These are phyloP conservation scores for Lactifluus volemus DNA, from an alignment of 768 basidiomycete species.

Conservation along the genomic window DNA sequence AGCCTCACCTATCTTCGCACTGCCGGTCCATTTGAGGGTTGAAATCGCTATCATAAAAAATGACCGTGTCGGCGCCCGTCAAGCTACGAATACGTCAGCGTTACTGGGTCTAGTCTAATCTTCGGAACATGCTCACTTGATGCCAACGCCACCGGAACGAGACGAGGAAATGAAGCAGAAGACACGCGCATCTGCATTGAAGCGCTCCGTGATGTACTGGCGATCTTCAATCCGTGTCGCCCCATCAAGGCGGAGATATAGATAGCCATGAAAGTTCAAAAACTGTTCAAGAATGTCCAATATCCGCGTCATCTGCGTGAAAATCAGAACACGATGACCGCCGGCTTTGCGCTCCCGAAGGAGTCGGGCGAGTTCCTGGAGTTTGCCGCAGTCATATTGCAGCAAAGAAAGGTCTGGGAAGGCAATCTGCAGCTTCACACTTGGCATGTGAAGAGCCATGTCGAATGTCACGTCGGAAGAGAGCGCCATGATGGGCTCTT, in stretches of 20 bases:
- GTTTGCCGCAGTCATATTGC: slow-evolving; percentile 94
- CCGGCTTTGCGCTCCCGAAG: slow-evolving; percentile 78
- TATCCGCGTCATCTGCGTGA: slow-evolving; percentile 95
- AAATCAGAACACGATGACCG: slow-evolving; percentile 87
- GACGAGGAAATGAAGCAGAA: slow-evolving; percentile 89
- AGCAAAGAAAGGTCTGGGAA: slow-evolving; percentile 86
- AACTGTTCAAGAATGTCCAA: slow-evolving; percentile 92
- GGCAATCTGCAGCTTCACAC: slow-evolving; percentile 83
- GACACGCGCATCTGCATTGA: slow-evolving; percentile 67
- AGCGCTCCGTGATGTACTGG: slow-evolving; percentile 82
- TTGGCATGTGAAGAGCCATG: slow-evolving; percentile 54
- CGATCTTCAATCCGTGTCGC: slow-evolving; percentile 93
- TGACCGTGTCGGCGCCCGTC: slow-evolving; percentile 88
- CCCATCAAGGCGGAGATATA: slow-evolving; percentile 91
- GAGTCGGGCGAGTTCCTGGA: slow-evolving; percentile 74
- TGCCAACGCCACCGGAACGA: slow-evolving; percentile 79
- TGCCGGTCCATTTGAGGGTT: slow-evolving; percentile 97
- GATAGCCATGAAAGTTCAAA: slow-evolving; percentile 85
- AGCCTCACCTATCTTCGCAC: slow-evolving; percentile 79
- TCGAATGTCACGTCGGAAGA: slow-evolving; percentile 45
- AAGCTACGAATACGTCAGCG: slow-evolving; percentile 37
- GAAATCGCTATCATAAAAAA: slow-evolving; percentile 97
- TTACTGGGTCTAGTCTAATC: neutral
- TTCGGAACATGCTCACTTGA: slow-evolving; percentile 57
- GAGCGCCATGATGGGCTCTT: slow-evolving; percentile 16